Evolutionary conservation across 2,329 filamentous ascomycete genomes (phyloP).

Genomic region (Penicillium sp.): DNA sequence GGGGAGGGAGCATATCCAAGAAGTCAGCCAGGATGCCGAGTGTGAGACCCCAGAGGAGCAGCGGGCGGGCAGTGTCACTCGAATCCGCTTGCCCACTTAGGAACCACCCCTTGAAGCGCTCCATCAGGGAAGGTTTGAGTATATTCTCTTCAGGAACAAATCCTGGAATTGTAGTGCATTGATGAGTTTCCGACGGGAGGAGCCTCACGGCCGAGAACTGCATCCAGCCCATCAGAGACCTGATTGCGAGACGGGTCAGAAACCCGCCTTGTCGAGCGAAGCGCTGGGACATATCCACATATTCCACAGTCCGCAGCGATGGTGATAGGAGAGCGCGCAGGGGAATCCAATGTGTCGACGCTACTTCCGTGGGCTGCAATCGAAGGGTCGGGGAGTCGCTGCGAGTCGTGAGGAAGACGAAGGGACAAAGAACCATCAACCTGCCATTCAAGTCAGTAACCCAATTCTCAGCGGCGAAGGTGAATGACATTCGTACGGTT

Average conservation of each 20-base stretch:
- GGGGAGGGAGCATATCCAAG: slow-evolving; percentile 57
- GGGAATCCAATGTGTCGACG: slow-evolving; percentile 61
- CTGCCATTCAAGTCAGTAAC: slow-evolving; percentile 30
- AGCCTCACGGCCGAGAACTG: slow-evolving; percentile 58
- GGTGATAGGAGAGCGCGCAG: slow-evolving; percentile 54
- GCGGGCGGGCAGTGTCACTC: slow-evolving; percentile 36
- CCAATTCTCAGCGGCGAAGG: background rate
- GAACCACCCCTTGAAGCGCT: slow-evolving; percentile 24
- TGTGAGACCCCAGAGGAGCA: slow-evolving; percentile 61
- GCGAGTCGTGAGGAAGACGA: slow-evolving; percentile 55
- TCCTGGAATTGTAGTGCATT: slow-evolving; percentile 47
- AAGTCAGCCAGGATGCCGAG: slow-evolving; percentile 60
- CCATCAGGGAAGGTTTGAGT: slow-evolving; percentile 18
- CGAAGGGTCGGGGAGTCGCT: slow-evolving; percentile 49
- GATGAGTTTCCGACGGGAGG: slow-evolving; percentile 53
- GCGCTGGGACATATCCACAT: slow-evolving; percentile 56
- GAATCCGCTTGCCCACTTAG: slow-evolving; percentile 24
- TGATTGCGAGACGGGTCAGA: slow-evolving; percentile 47
- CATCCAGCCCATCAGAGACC: slow-evolving; percentile 56
- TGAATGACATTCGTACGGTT: slow-evolving; percentile 39
- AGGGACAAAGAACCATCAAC: slow-evolving; percentile 61
- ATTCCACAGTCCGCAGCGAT: slow-evolving; percentile 52
- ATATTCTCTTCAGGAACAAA: slow-evolving; percentile 37
- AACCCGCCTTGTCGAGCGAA: slow-evolving; percentile 50
- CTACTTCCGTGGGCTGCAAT: slow-evolving; percentile 61